Conservation (phyloP, 305 asterid genomes). For the Fraxinus angustifolia region DNA sequence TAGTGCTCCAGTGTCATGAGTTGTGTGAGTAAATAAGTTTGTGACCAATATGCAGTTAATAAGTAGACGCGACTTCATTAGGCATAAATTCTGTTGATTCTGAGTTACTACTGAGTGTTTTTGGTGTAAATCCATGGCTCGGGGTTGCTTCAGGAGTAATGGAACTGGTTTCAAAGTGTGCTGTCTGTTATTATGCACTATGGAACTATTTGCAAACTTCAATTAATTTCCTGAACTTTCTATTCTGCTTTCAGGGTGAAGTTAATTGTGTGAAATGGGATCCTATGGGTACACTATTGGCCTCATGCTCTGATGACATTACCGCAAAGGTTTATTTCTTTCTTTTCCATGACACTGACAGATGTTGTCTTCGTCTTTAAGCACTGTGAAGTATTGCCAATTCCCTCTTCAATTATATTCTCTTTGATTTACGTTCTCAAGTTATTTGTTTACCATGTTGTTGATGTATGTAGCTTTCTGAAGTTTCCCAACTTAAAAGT, state of each 20-base stretch:
- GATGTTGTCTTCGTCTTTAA: neutral
- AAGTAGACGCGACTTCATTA: neutral
- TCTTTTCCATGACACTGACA: neutral
- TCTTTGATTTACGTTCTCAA: neutral
- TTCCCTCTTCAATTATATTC: neutral
- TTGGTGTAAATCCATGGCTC: neutral
- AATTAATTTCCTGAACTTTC: neutral
- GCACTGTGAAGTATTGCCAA: neutral
- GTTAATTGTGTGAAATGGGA: slow-evolving; percentile 38
- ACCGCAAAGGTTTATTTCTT: slow-evolving; percentile 28
- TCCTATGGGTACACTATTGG: slow-evolving; percentile 27
- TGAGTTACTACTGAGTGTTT: neutral
- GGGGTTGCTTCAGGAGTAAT: neutral
- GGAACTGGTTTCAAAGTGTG: neutral
- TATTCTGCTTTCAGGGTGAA: slow-evolving; percentile 27
- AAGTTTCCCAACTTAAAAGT: neutral
- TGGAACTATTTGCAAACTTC: neutral
- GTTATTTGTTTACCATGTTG: neutral
- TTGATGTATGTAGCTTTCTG: neutral
- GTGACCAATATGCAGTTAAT: neutral
- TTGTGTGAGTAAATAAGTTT: neutral
- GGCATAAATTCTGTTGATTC: neutral
- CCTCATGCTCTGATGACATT: slow-evolving; percentile 35
- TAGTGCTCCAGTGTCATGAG: neutral
- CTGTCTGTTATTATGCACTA: neutral